Conservation (phyloP, 345 rosid genomes). For the Gossypium raimondii region DNA sequence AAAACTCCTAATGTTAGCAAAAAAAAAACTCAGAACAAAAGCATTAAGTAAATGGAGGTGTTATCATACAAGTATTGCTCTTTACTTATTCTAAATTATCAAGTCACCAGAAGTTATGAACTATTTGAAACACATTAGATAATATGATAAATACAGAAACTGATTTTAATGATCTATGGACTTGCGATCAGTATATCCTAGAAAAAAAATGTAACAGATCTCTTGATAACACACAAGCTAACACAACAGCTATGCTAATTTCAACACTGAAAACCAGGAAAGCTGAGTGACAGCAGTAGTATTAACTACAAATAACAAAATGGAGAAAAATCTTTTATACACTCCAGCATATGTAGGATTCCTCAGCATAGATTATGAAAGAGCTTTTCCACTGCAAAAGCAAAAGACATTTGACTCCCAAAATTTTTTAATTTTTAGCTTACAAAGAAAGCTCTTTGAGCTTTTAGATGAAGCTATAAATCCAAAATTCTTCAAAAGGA, state of each 20-base stretch:
- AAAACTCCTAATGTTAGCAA: background rate
- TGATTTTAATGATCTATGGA: background rate
- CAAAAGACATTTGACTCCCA: background rate
- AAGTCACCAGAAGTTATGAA: background rate
- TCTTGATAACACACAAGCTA: background rate
- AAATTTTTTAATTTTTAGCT: background rate
- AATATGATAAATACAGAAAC: background rate
- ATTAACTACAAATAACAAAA: no score
- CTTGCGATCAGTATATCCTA: background rate
- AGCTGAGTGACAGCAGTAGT: no score
- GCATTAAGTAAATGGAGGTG: background rate
- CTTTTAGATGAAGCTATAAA: background rate
- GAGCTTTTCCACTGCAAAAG: background rate
- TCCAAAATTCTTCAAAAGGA: background rate
- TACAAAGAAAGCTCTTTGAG: background rate
- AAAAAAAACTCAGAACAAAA: background rate
- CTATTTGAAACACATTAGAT: background rate
- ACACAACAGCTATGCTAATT: background rate
- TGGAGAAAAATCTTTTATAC: background rate
- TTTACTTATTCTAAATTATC: background rate
- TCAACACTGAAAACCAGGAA: background rate
- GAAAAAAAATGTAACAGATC: slow-evolving; percentile 6
- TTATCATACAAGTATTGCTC: background rate
- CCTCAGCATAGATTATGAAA: background rate
- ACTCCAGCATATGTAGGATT: background rate